phyloP scores from a whole-genome alignment of 1,284 basidiomycete species.

The Papiliotrema nemorosa region DNA sequence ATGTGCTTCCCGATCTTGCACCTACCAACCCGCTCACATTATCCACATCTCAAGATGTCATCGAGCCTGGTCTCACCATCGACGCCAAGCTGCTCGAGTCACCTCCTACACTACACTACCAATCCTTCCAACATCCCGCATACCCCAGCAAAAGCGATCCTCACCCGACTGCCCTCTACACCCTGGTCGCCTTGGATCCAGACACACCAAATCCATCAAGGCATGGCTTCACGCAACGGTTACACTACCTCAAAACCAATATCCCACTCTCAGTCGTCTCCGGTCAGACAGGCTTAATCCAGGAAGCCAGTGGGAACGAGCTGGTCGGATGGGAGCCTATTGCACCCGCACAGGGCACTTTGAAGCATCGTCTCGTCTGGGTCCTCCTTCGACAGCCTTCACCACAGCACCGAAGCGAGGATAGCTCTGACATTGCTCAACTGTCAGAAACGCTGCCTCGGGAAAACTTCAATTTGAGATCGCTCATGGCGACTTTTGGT shows the following conservation, averaged over 20 bases:
- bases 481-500: slow-evolving; percentile 15
- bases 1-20: slow-evolving; percentile 68
- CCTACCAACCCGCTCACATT: slow-evolving; percentile 53
- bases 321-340: slow-evolving; percentile 39
- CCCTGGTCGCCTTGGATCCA: slow-evolving; percentile 80
- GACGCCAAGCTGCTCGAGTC: slow-evolving; percentile 55
- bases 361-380: slow-evolving; percentile 38
- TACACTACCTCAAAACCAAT: slow-evolving; percentile 89
- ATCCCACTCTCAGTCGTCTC: slow-evolving; percentile 67
- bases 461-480: slow-evolving; percentile 31
- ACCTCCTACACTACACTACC: slow-evolving; percentile 17
- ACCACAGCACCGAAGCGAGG: no score
- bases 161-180: slow-evolving; percentile 70
- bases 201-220: slow-evolving; percentile 74
- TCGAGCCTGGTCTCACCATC: slow-evolving; percentile 70
- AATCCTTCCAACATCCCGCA: slow-evolving; percentile 30
- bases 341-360: slow-evolving; percentile 33
- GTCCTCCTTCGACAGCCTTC: slow-evolving; percentile 29
- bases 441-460: slow-evolving; percentile 11
- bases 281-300: slow-evolving; percentile 47
- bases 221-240: slow-evolving; percentile 64
- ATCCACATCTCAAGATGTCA: slow-evolving; percentile 46
- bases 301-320: slow-evolving; percentile 23
- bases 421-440: no score
- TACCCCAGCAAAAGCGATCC: slow-evolving; percentile 56